A percentile compares a stretch with the other conserved stretches of the same genome.
phyloP scores from a whole-genome alignment of 192 early-diverging fungal species.

The Coemansia sp. region DNA sequence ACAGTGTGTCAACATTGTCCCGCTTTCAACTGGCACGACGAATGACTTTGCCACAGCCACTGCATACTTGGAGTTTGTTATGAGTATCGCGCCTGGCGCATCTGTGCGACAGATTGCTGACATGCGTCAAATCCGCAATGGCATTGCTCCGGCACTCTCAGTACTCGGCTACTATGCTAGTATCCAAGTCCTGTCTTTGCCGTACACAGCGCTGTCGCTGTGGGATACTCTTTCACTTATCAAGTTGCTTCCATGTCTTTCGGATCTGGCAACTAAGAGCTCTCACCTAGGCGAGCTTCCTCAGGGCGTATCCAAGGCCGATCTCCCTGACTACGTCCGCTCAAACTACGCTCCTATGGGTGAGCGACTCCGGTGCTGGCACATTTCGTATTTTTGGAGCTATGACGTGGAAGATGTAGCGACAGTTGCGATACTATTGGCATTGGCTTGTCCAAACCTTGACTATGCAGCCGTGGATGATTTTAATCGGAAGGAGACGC shows the following conservation, averaged over 20 bases:
- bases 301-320: not conserved
- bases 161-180: not conserved
- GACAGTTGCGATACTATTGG: not conserved
- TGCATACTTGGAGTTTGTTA: not conserved
- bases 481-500: not conserved
- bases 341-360: not conserved
- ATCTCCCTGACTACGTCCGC: not conserved
- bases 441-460: not conserved
- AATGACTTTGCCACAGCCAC: not conserved
- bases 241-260: not conserved
- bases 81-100: not conserved
- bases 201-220: not conserved
- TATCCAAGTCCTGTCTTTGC: not conserved
- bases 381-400: not conserved
- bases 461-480: not conserved
- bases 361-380: not conserved
- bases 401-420: not conserved
- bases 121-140: not conserved
- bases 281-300: not conserved
- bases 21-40: not conserved
- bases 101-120: not conserved
- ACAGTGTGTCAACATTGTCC: slow-evolving; percentile 1
- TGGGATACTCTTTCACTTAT: not conserved
- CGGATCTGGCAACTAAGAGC: not conserved
- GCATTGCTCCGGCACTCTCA: not conserved